Conservation (phyloP, 768 basidiomycete genomes). For the Mycena sanguinolenta region DNA sequence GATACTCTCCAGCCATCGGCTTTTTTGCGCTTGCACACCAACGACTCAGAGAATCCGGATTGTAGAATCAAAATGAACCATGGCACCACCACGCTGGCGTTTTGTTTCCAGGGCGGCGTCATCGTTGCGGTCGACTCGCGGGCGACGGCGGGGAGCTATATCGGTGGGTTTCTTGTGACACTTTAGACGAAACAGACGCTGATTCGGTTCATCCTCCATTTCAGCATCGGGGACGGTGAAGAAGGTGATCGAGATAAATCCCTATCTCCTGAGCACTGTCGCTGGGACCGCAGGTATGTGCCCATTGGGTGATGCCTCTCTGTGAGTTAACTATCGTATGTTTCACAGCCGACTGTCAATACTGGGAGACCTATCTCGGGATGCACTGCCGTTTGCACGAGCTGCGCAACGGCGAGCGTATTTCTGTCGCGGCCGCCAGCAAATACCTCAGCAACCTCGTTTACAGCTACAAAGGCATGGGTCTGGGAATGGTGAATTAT, state of each 20-base stretch:
- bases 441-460: conserved; percentile 98
- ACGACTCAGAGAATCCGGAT: conserved; percentile 92
- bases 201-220: neutral
- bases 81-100: conserved; percentile 97
- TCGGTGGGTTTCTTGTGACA: conserved; percentile 71
- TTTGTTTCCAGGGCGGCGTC: conserved; percentile 95
- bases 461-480: conserved; percentile 99
- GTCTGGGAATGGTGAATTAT: conserved; percentile 89
- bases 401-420: conserved; percentile 94
- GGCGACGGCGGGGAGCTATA: conserved; percentile 96
- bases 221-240: conserved; percentile 96
- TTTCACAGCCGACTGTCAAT: conserved; percentile 86
- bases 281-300: conserved; percentile 94
- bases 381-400: conserved; percentile 98
- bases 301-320: too few species aligned
- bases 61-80: conserved; percentile 99
- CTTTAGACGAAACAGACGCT: neutral
- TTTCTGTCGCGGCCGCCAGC: conserved; percentile 97
- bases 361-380: conserved; percentile 99
- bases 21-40: conserved; percentile 93
- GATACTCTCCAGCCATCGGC: conserved; percentile 76
- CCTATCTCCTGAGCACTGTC: conserved; percentile 97
- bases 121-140: conserved; percentile 99
- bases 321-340: too few species aligned
- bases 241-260: conserved; percentile 99